Evolutionary conservation across 2,329 filamentous ascomycete genomes (phyloP).

Genomic region (Neofusicoccum sp.): DNA sequence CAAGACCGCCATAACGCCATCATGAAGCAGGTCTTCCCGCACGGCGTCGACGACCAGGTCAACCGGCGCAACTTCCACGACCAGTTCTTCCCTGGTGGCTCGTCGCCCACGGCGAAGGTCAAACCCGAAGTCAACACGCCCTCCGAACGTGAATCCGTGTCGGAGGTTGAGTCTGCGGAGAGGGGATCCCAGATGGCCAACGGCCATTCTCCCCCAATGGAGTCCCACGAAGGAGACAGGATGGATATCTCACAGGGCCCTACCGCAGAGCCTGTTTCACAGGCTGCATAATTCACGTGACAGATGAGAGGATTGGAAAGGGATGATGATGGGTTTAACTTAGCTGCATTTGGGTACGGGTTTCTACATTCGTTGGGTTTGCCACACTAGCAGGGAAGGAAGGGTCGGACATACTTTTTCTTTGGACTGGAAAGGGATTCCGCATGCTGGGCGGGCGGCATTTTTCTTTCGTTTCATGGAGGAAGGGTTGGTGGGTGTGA

Average conservation of each 20-base stretch:
- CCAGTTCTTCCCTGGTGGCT: slow-evolving; percentile 17
- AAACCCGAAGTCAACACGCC: slow-evolving; percentile 9
- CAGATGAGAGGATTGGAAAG: background rate
- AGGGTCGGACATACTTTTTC: background rate
- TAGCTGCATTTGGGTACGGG: background rate
- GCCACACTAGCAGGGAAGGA: background rate
- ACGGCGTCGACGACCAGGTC: slow-evolving; percentile 30
- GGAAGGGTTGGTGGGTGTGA: background rate
- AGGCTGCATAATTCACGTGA: slow-evolving; percentile 3
- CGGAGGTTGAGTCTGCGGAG: background rate
- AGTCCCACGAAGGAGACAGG: background rate
- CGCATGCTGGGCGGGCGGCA: slow-evolving; percentile 3
- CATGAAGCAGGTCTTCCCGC: slow-evolving; percentile 39
- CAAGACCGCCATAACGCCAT: slow-evolving; percentile 34
- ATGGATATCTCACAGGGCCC: slow-evolving; percentile 9
- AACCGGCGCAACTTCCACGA: slow-evolving; percentile 15
- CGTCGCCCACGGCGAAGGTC: slow-evolving; percentile 2
- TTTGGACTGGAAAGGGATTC: background rate
- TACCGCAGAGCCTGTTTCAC: background rate
- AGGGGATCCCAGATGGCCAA: background rate
- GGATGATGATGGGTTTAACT: background rate
- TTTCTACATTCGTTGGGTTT: background rate
- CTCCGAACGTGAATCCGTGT: background rate
- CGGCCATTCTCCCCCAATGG: background rate
- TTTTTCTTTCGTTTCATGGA: background rate